phyloP scores from a whole-genome alignment of 2,329 filamentous ascomycete genomes.

The Pseudogymnoascus sp. region DNA sequence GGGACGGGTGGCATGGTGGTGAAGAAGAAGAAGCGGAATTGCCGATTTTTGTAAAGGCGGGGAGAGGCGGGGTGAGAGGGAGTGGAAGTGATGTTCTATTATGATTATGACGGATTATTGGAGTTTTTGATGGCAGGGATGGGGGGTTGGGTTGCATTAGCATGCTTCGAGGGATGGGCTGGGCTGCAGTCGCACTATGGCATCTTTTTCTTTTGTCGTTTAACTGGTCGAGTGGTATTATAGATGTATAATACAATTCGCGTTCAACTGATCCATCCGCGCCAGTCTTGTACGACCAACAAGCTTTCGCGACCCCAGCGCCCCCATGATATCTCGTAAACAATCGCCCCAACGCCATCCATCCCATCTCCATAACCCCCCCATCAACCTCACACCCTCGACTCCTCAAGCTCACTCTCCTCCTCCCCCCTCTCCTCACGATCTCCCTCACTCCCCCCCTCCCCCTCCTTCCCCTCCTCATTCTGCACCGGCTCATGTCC shows the following conservation, averaged over 20 bases:
- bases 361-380: not conserved
- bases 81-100: not conserved
- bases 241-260: slow-evolving; percentile 3
- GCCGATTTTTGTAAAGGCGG: slow-evolving; percentile 60
- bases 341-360: slow-evolving; percentile 17
- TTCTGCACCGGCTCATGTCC: slow-evolving; percentile 50
- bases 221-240: not conserved
- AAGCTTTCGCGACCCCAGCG: not conserved
- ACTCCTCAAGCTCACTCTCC: slow-evolving; percentile 6
- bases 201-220: slow-evolving; percentile 2
- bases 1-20: slow-evolving; percentile 28
- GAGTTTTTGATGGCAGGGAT: not conserved
- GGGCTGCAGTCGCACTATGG: not conserved
- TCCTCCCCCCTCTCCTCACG: slow-evolving; percentile 23
- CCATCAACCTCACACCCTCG: not conserved
- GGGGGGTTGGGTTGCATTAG: not conserved
- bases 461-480: slow-evolving; percentile 23
- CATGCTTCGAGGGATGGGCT: not conserved
- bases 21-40: slow-evolving; percentile 79
- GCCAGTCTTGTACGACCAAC: not conserved
- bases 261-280: not conserved
- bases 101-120: not conserved
- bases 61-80: not conserved
- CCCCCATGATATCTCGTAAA: not conserved
- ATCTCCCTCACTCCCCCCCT: slow-evolving; percentile 14